A percentile compares a stretch with the other conserved stretches of the same genome.
Evolutionary conservation across 179 eudicot genomes (phyloP).

Genomic region (Actinidia chinensis): DNA sequence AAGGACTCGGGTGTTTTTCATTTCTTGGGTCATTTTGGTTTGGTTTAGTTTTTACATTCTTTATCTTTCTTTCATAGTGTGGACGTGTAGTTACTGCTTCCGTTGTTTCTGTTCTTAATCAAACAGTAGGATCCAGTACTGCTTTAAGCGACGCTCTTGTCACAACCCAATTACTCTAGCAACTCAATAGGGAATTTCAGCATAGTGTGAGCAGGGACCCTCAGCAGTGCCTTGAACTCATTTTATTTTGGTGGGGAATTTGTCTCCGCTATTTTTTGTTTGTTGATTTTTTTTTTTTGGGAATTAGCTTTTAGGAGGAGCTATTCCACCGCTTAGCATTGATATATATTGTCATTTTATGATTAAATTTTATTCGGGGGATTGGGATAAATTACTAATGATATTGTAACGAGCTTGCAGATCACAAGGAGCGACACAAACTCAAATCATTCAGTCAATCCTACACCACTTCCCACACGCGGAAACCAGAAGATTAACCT

Average conservation of each 20-base stretch:
- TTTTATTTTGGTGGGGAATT: too few species aligned
- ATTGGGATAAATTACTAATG: neutral
- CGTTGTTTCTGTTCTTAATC: neutral
- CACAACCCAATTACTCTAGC: neutral
- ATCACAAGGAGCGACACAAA: neutral
- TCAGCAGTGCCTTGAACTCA: too few species aligned
- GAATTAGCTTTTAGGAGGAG: too few species aligned
- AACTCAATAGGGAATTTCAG: neutral
- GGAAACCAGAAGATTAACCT: conserved; percentile 17
- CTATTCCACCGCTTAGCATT: too few species aligned
- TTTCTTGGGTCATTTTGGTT: neutral
- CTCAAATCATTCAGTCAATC: neutral
- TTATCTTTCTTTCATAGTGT: neutral
- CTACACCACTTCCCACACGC: conserved; percentile 4
- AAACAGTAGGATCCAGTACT: neutral
- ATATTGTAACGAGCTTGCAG: neutral
- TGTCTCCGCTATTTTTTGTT: too few species aligned
- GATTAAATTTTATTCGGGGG: too few species aligned
- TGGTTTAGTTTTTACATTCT: neutral
- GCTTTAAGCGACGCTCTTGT: neutral
- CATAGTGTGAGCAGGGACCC: too few species aligned
- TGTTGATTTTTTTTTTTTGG: too few species aligned
- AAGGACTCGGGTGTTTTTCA: neutral
- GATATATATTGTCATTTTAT: too few species aligned
- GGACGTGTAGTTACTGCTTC: neutral